These are phyloP conservation scores for Syzygium syzygioides DNA, from an alignment of 441 rosid genomes.

Conservation along the genomic window DNA sequence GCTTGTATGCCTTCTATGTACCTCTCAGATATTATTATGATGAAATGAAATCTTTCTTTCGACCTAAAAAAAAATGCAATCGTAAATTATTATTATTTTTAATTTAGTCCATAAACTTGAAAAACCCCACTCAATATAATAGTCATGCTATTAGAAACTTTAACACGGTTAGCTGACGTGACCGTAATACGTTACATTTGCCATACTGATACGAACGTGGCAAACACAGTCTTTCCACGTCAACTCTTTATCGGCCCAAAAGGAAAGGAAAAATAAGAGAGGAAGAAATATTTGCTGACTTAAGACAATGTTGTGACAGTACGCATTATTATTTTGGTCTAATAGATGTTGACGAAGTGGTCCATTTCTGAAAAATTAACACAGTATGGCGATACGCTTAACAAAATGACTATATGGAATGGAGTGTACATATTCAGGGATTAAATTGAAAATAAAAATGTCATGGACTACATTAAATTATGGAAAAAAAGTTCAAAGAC, in stretches of 20 bases:
- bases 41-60: too few species aligned
- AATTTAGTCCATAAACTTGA: not conserved
- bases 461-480: not conserved
- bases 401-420: not conserved
- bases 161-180: not conserved
- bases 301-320: not conserved
- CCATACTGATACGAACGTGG: not conserved
- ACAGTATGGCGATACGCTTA: not conserved
- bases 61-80: too few species aligned
- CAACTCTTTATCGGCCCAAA: not conserved
- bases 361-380: not conserved
- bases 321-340: not conserved
- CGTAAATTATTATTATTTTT: fast-evolving
- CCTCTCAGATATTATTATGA: too few species aligned
- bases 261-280: not conserved
- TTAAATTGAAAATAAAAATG: not conserved
- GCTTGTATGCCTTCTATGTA: too few species aligned
- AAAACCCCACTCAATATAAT: not conserved
- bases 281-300: not conserved
- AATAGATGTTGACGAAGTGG: fast-evolving
- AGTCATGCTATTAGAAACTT: not conserved
- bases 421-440: not conserved
- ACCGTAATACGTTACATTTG: not conserved
- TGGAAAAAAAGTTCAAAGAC: not conserved
- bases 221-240: not conserved